Base-by-base conservation (phyloP, 169 alveolate species). In the Neospora caninum region DNA sequence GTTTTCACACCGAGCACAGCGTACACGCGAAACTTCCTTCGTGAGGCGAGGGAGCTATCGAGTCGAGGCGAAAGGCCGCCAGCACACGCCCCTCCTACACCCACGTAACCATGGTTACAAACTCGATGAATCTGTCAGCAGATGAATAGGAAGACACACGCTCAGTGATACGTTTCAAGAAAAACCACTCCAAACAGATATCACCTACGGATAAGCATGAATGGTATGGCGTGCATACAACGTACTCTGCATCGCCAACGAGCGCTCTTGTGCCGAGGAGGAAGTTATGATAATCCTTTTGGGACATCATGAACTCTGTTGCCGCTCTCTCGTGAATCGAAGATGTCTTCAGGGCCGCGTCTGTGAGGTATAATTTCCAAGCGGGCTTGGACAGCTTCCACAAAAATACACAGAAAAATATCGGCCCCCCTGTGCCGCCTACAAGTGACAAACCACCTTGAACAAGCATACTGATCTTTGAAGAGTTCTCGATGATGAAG, bases 301-400 rank as follows among this genome's bases (percentile, higher is more conserved):
- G 87, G 31, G 34, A 78, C 42, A 38, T 0, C 87, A 78, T 78
- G 2, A 78, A 78, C 27, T 78, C 87, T 0, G 53, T 78, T 27
- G 43, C 87, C 0, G 87, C 87, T 78, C n/a, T 78, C 43, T 78
- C 87, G 41, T 34, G 41, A 22, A 78, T 78, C 10, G 41, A 22
- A 31, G 87, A 34, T 22, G 87, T 78, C 45, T 78, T 78, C n/a
- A 78, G 87, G 27, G 87, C 87, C 31, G 87, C 43, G 18, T 78
- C 87, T 20, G 87, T 78, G 31, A 78, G 45, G n/a, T 78, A 78
- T 16, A 78, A 78, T 25, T 78, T 78, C 87, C 87, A 78, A 34
- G 34, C 41, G 29, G 87, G 87, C 45, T 78, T 78, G 0, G 87
- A 78, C 31, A 78, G 41, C 45, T 78, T 78, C 87, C 87, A 78